Evolutionary conservation across 345 rosid species (phyloP).

Genomic region (Excoecaria cochinchinensis): DNA sequence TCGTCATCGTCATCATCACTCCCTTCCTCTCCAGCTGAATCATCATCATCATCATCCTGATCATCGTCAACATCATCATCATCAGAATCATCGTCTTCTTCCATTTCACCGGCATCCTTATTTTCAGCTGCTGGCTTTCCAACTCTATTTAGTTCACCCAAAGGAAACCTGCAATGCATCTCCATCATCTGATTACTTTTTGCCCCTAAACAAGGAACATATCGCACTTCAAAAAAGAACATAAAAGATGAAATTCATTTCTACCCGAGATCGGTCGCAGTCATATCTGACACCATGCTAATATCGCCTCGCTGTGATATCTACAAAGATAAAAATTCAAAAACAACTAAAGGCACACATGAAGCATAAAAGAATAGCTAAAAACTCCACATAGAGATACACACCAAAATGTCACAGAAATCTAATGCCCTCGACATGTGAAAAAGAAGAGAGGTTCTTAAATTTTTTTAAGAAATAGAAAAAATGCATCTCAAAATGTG

Average conservation of each 20-base stretch:
- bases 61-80: neutral
- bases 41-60: neutral
- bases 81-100: neutral
- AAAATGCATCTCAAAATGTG: neutral
- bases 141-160: conserved; percentile 9
- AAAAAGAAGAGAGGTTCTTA: neutral
- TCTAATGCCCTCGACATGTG: neutral
- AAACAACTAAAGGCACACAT: neutral
- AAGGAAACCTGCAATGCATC: conserved; percentile 9
- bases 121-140: conserved; percentile 2
- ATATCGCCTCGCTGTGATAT: neutral
- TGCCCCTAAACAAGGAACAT: neutral
- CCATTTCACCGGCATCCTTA: conserved; percentile 12
- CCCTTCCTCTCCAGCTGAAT: neutral
- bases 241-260: neutral
- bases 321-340: neutral
- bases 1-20: conserved; percentile 6
- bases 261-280: conserved; percentile 5
- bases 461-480: neutral
- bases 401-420: neutral
- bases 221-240: neutral
- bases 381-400: neutral
- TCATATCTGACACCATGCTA: neutral
- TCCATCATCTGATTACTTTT: neutral
- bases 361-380: neutral